Base-by-base conservation (phyloP, 169 alveolate species). In the Cryptosporidium meleagridis region DNA sequence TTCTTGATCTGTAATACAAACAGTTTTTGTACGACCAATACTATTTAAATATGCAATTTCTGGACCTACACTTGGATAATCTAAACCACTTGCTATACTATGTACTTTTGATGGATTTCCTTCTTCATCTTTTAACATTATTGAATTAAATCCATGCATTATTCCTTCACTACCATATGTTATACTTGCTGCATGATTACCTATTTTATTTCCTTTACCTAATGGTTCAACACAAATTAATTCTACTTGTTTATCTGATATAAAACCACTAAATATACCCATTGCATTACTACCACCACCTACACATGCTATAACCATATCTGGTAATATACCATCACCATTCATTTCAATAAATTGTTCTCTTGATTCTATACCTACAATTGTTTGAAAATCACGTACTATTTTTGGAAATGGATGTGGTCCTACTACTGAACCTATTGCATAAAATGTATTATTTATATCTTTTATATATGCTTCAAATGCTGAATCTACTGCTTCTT, bases 261-360 rank as follows among this genome's bases (percentile, higher is more conserved):
- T 59, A 85, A 87, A 87, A 58, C 86, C 87, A 23, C 55, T 69
- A 75, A 87, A 87, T 85, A 87, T 84, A 69, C 93, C 93, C 70
- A 87, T 87, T 62, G 85, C 85, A 21, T 87, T 87, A 87, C 86
- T 69, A 41, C 93, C 93, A 39, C 93, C 93, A 12, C 93, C 93
- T 41, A 87, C 93, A 26, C 91, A 84, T 23, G 91, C 93, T 29
- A 70, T 85, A 29, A 87, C 86, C 12, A 48, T 3, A 39, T 23
- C 93, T 0, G 93, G 93, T 10, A 87, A 65, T 39, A 39, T 39
- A 31, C 33, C 33, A 31, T 31, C 33, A 39, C 44, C 44, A 39
- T 39, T 39, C 44, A 39, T 39, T 39, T 39, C 44, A 2, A 39
- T 1, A 39, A 39, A 39, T 39, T 39, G 44, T 39, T 39, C 44